These are phyloP conservation scores for Fusarium sp. DNA, from an alignment of 2,329 filamentous ascomycete genomes.

Conservation along the genomic window DNA sequence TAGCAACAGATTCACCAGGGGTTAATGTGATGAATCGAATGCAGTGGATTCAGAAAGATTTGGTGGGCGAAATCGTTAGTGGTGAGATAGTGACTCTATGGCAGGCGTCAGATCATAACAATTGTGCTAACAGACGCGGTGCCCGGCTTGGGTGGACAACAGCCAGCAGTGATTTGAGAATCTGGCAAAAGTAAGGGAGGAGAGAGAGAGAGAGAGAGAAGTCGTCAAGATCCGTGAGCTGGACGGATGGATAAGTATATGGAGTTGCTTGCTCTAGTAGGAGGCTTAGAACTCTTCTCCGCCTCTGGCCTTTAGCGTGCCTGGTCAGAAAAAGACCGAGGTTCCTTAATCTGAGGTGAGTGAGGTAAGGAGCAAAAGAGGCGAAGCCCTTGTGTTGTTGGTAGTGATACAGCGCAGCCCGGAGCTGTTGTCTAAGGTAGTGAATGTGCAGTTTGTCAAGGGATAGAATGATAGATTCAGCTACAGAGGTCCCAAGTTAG, in stretches of 20 bases:
- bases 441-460: not conserved
- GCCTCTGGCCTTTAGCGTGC: constrained; percentile 19
- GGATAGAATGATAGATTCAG: not conserved
- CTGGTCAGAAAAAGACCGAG: constrained; percentile 7
- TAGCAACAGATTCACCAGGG: not conserved
- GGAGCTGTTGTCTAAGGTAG: not conserved
- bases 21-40: not conserved
- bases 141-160: not conserved
- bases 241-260: constrained; percentile 8
- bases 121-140: not conserved
- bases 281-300: constrained; percentile 32
- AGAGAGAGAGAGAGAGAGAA: not conserved
- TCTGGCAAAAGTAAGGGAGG: not conserved
- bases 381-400: constrained; percentile 16
- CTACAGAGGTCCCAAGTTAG: not conserved
- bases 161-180: not conserved
- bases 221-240: constrained; percentile 6
- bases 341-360: constrained; percentile 17
- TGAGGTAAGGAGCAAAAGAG: constrained; percentile 1
- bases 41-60: not conserved
- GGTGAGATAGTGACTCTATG: not conserved
- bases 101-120: not conserved
- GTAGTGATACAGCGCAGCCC: not conserved
- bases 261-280: constrained; percentile 5
- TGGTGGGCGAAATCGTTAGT: not conserved